Evolutionary conservation across 768 basidiomycete species (phyloP), one percentile per base, ranked within the genome.

Genomic region (Mycena kentingensis): DNA sequence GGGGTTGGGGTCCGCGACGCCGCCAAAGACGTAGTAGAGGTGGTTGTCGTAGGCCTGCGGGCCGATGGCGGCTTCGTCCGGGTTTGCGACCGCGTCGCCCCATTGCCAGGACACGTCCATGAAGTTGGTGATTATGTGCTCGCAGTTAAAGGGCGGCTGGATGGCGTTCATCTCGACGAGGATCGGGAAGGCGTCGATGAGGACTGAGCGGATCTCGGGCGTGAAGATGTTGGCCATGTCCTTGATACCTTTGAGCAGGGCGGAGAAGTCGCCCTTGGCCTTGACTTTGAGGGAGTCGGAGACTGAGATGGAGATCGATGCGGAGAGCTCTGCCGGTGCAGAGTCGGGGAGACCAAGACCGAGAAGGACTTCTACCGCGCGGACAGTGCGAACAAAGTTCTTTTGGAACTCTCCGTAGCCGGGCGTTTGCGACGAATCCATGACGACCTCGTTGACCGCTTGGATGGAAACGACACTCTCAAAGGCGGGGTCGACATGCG

Each of bases 71-170:
- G 84, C 88, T 44, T 81, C 73, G 8, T 84, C 82, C 13, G 90
- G 90, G 63, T 92, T 92, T 5, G 86, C 12, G 16, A 82, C 86
- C 66, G 80, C 76, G 61, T 84, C 76, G 64, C 41, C 41, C 22
- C 74, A 67, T 62, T 92, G 90, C 90, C 90, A 92, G 54, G 80
- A 82, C 41, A 87, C 63, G 58, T 92, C 88, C 88, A 90, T 90
- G 65, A 90, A 90, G 58, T 88, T 91, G 24, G 37, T 60, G 63
- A 27, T 63, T 29, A 48, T 43, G 32, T 62, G 43, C 48, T 45
- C 26, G 18, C 36, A n/a, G 26, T 12, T 34, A 5, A 19, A 43
- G 44, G 13, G 28, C 10, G 24, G 19, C 37, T 13, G 13, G 11
- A 19, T 13, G 18, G 18, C 8, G 19, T 26, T 35, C 18, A 78